These are phyloP conservation scores for Talaromyces piceae DNA, from an alignment of 2,329 filamentous ascomycete species.

Conservation along the genomic window DNA sequence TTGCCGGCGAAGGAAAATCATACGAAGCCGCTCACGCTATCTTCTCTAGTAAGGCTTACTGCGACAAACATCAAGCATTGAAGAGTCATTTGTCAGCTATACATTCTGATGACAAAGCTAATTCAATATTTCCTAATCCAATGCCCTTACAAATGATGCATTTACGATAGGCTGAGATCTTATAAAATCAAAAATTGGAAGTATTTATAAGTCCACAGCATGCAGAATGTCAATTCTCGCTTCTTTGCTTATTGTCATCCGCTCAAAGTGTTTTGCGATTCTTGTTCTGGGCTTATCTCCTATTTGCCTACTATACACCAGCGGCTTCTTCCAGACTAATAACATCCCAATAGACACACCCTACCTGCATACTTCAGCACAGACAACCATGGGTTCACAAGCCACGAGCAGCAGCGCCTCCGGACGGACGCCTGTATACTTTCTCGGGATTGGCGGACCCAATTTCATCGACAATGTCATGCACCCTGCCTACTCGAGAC, in stretches of 20 bases:
- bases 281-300: slow-evolving; percentile 4
- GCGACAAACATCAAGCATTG: too few species aligned
- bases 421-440: slow-evolving; percentile 44
- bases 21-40: too few species aligned
- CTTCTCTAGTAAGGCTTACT: too few species aligned
- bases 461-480: slow-evolving; percentile 19
- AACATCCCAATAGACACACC: not conserved
- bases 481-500: slow-evolving; percentile 59
- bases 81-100: too few species aligned
- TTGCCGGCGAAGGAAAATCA: too few species aligned
- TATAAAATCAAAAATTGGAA: too few species aligned
- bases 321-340: not conserved
- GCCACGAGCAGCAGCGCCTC: not conserved
- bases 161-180: too few species aligned
- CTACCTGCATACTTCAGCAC: slow-evolving; percentile 4
- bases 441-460: slow-evolving; percentile 43
- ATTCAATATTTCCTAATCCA: too few species aligned
- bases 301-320: not conserved
- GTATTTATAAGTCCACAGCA: not conserved
- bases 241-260: not conserved
- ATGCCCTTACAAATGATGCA: too few species aligned
- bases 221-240: not conserved
- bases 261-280: not conserved
- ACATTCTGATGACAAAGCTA: too few species aligned
- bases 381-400: slow-evolving; percentile 35